A percentile compares a stretch with the other conserved stretches of the same genome.
Conservation (phyloP, 352 stramenopile species). For the Phytophthora brassicae region DNA sequence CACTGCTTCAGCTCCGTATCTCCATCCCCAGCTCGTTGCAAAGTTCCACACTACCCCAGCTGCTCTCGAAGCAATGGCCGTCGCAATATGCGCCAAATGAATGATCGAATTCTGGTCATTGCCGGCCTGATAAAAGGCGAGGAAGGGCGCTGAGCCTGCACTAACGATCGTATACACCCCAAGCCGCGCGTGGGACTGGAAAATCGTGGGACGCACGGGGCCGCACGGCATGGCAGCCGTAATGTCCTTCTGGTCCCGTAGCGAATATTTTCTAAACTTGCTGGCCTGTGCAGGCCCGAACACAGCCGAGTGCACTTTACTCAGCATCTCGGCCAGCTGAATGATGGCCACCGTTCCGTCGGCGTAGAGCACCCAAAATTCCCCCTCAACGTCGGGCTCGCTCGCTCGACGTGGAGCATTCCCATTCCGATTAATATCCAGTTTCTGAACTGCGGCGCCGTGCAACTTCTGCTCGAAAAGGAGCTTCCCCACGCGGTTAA, state of each 20-base stretch:
- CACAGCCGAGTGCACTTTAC: constrained; percentile 51
- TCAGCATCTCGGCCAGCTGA: constrained; percentile 60
- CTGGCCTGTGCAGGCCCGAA: constrained; percentile 67
- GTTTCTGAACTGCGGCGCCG: constrained; percentile 39
- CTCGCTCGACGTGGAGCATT: constrained; percentile 32
- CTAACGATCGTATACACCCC: constrained; percentile 76
- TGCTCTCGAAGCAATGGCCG: constrained; percentile 71
- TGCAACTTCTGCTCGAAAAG: constrained; percentile 72
- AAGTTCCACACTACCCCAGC: constrained; percentile 82
- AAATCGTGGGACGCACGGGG: constrained; percentile 69
- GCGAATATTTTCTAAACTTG: constrained; percentile 81
- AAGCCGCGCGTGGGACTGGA: constrained; percentile 77
- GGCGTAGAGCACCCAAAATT: constrained; percentile 80
- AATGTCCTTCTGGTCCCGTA: constrained; percentile 73
- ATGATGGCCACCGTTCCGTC: constrained; percentile 82
- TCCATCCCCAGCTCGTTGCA: constrained; percentile 82
- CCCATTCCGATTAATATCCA: constrained; percentile 51
- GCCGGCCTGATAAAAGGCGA: constrained; percentile 83
- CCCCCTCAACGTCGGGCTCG: constrained; percentile 38
- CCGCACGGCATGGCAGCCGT: constrained; percentile 64
- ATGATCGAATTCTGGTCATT: constrained; percentile 89
- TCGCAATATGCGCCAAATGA: constrained; percentile 84
- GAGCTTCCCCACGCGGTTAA: constrained; percentile 48
- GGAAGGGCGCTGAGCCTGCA: constrained; percentile 61
- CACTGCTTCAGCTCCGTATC: constrained; percentile 9